A percentile compares a stretch with the other conserved stretches of the same genome.
Conservation (phyloP, 2,329 filamentous ascomycete species). For the Botrytis fabae region DNA sequence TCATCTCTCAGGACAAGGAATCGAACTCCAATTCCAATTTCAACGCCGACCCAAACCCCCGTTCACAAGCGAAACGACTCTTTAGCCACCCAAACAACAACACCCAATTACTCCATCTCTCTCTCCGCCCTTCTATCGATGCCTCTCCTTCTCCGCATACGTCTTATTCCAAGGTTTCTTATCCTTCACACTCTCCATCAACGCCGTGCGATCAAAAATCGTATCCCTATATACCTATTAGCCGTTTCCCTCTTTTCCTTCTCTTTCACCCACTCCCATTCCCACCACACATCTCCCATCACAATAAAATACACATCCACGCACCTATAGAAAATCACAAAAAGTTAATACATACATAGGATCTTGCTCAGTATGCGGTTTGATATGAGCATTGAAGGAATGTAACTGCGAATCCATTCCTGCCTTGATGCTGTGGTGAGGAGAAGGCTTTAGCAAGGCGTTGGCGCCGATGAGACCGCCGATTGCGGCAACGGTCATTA, state of each 20-base stretch:
- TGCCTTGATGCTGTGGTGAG: conserved; percentile 15
- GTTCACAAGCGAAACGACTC: background rate
- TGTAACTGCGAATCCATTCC: conserved; percentile 18
- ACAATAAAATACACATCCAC: background rate
- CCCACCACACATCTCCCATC: too few species aligned
- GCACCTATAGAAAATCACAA: background rate
- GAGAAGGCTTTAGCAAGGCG: conserved; percentile 6
- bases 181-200: conserved; percentile 26
- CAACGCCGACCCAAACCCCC: background rate
- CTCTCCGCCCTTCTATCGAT: background rate
- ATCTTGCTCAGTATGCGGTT: conserved; percentile 15
- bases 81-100: background rate
- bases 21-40: background rate
- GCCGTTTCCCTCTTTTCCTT: background rate
- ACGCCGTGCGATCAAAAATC: conserved; percentile 27
- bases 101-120: background rate
- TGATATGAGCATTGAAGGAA: conserved; percentile 11
- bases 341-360: conserved; percentile 21
- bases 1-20: background rate
- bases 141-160: conserved; percentile 24
- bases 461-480: conserved; percentile 21
- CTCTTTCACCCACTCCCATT: too few species aligned
- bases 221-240: conserved; percentile 22
- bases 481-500: conserved; percentile 15
- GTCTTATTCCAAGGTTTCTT: conserved; percentile 28